Conservation (phyloP, 2,329 filamentous ascomycete genomes). For the Sporothrix brunneoviolacea region DNA sequence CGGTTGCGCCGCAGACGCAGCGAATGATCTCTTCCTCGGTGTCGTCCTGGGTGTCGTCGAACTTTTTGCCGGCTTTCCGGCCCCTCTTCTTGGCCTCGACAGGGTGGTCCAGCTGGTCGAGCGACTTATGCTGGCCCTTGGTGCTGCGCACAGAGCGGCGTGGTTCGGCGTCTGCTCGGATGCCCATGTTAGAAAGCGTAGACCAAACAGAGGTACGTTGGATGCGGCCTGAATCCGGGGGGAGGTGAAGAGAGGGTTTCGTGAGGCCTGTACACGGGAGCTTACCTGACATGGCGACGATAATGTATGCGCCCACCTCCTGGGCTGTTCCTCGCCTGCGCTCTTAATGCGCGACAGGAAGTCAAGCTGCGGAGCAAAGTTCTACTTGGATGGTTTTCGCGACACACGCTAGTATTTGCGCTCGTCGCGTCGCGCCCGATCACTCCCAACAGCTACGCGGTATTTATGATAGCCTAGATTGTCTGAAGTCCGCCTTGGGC, state of each 20-base stretch:
- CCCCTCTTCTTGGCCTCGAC: slow-evolving; percentile 40
- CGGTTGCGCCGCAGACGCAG: slow-evolving; percentile 85
- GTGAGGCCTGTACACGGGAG: not conserved
- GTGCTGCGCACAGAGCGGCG: slow-evolving; percentile 92
- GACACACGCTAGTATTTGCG: too few species aligned
- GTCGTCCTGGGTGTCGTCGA: slow-evolving; percentile 41
- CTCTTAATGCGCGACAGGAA: too few species aligned
- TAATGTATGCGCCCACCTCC: not conserved
- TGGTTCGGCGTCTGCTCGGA: slow-evolving; percentile 65
- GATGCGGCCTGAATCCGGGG: too few species aligned
- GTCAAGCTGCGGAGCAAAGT: too few species aligned
- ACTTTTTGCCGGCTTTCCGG: slow-evolving; percentile 48
- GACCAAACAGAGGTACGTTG: too few species aligned
- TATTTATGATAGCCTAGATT: too few species aligned
- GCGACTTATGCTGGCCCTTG: slow-evolving; percentile 91
- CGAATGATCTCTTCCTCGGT: slow-evolving; percentile 71
- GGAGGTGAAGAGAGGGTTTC: not conserved
- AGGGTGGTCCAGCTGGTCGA: slow-evolving; percentile 64
- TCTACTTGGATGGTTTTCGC: too few species aligned
- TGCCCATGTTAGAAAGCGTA: too few species aligned
- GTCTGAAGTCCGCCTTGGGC: too few species aligned
- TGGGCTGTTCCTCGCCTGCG: too few species aligned
- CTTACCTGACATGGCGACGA: slow-evolving; percentile 15
- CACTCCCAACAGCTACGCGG: too few species aligned
- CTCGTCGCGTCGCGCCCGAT: too few species aligned